These are phyloP conservation scores for Rhynchospora tenuis DNA, from an alignment of 176 grass and related monocot species.

Conservation along the genomic window DNA sequence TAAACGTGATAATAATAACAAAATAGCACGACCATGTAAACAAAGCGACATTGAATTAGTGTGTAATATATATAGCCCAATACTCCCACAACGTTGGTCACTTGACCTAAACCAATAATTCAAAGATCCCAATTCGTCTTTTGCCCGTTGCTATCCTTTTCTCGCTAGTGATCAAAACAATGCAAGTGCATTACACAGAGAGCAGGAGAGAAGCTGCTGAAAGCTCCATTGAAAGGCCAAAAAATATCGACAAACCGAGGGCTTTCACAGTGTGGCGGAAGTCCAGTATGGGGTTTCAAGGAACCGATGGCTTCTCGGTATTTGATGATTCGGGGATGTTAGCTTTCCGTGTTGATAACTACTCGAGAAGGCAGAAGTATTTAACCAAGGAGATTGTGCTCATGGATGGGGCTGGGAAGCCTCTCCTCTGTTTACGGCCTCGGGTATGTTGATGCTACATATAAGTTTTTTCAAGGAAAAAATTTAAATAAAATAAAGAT, in stretches of 20 bases:
- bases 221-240: neutral
- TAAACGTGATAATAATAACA: no score
- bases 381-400: constrained; percentile 61
- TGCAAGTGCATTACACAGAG: neutral
- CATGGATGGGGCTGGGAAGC: constrained; percentile 54
- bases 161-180: neutral
- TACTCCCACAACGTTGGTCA: neutral
- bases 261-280: constrained; percentile 34
- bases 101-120: neutral
- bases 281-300: constrained; percentile 34
- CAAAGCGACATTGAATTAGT: no score
- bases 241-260: neutral
- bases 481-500: no score
- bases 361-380: constrained; percentile 45
- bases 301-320: constrained; percentile 38
- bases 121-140: neutral
- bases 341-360: constrained; percentile 60
- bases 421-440: constrained; percentile 45
- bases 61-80: no score
- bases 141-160: neutral
- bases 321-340: constrained; percentile 4
- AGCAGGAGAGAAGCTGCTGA: neutral
- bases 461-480: neutral
- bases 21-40: no score
- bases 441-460: constrained; percentile 29